Evolutionary conservation across 2,329 filamentous ascomycete genomes (phyloP).

Genomic region (Cadophora sp.): DNA sequence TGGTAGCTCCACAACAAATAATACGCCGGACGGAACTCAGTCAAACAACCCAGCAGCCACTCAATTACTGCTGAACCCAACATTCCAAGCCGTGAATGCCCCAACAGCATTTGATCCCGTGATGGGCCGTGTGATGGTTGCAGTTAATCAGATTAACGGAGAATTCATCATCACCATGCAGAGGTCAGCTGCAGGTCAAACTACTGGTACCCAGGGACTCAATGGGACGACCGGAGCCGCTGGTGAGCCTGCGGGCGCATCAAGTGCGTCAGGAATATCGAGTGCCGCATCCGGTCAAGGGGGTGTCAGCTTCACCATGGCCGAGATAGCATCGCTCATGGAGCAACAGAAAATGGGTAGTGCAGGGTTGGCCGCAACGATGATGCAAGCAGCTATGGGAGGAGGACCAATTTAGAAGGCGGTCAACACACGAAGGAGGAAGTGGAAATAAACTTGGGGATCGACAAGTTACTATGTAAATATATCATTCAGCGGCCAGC

Average conservation of each 20-base stretch:
- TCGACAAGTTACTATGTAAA: not conserved
- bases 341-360: constrained; percentile 12
- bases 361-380: not conserved
- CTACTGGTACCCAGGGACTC: not conserved
- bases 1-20: not conserved
- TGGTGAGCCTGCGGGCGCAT: not conserved
- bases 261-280: not conserved
- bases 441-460: not conserved
- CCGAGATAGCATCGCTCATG: constrained; percentile 6
- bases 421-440: not conserved
- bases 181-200: not conserved
- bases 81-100: constrained; percentile 24
- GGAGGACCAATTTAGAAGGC: not conserved
- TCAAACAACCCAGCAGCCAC: constrained; percentile 25
- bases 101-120: constrained; percentile 19
- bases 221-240: not conserved
- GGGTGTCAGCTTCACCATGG: constrained; percentile 14
- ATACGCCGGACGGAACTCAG: constrained; percentile 11
- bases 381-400: constrained; percentile 13
- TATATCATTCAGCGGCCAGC: constrained; percentile 6
- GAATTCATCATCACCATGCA: constrained; percentile 33
- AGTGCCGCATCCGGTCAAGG: not conserved
- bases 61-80: constrained; percentile 28
- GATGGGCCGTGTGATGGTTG: constrained; percentile 23
- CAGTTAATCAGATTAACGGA: constrained; percentile 27